These are phyloP conservation scores for Pyronema omphalodes DNA, from an alignment of 495 filamentous ascomycete genomes.

Conservation along the genomic window DNA sequence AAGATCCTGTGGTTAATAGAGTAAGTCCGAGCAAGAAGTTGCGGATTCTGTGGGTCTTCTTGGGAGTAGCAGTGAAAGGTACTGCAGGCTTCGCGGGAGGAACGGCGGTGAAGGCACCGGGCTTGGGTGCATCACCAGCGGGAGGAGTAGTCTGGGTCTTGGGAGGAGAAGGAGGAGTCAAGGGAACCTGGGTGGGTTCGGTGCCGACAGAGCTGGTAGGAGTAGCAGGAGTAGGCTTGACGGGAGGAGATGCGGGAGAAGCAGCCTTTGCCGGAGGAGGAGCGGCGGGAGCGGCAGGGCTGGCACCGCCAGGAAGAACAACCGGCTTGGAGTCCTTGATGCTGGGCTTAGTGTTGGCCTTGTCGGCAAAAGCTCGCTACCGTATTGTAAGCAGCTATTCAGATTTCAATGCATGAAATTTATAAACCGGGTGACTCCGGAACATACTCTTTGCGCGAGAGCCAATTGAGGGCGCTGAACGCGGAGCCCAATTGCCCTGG, in stretches of 20 bases:
- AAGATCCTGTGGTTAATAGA: constrained; percentile 54
- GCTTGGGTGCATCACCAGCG: constrained; percentile 14
- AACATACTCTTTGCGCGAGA: constrained; percentile 1
- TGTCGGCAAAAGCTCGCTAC: constrained; percentile 18
- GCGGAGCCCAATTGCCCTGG: constrained; percentile 17
- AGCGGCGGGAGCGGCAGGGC: constrained; percentile 31
- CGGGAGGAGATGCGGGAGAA: constrained; percentile 20
- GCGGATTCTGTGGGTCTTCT: constrained; percentile 57
- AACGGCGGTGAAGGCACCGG: constrained; percentile 31
- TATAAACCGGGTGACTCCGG: constrained; percentile 1
- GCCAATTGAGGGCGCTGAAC: not conserved
- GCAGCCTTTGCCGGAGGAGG: constrained; percentile 26
- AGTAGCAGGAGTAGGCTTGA: constrained; percentile 25
- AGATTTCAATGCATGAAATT: not conserved
- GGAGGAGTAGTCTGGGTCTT: constrained; percentile 30
- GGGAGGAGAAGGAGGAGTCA: constrained; percentile 33
- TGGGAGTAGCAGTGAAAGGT: constrained; percentile 23
- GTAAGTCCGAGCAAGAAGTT: constrained; percentile 53
- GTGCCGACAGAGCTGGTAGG: constrained; percentile 36
- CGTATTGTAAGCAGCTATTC: constrained; percentile 1
- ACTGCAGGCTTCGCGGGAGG: constrained; percentile 5
- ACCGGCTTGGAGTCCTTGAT: constrained; percentile 32
- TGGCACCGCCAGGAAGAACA: constrained; percentile 38
- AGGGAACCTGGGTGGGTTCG: constrained; percentile 42
- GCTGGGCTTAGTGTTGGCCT: constrained; percentile 23